Percentiles rank a stretch among this genome's conserved stretches.
These are phyloP conservation scores for Coelastrella sp. DNA, from an alignment of 139 green algal species.

Conservation along the genomic window DNA sequence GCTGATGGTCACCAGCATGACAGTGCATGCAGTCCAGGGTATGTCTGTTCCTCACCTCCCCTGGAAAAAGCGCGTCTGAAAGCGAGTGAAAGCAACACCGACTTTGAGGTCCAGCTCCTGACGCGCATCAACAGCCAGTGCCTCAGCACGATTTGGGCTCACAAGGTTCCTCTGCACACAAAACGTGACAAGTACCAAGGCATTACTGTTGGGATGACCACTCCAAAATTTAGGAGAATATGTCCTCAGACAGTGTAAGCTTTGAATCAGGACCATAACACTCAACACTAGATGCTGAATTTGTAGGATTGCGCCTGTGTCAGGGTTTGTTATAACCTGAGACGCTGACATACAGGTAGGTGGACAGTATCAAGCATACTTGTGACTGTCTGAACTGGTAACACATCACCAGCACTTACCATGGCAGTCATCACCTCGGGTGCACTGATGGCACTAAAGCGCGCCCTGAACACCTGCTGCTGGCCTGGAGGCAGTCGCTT, in stretches of 20 bases:
- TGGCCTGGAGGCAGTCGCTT: conserved; percentile 23
- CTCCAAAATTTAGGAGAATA: too few species aligned
- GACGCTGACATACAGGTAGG: too few species aligned
- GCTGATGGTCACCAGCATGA: too few species aligned
- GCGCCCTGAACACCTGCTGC: conserved; percentile 72
- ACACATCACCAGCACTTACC: conserved; percentile 51
- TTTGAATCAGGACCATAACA: too few species aligned
- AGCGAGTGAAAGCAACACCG: conserved; percentile 89
- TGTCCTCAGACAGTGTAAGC: too few species aligned
- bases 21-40: too few species aligned
- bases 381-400: neutral
- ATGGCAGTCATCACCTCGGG: conserved; percentile 85
- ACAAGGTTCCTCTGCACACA: conserved; percentile 68
- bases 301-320: too few species aligned
- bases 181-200: neutral
- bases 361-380: too few species aligned
- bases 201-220: neutral
- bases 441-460: conserved; percentile 85
- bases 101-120: conserved; percentile 83
- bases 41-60: conserved; percentile 29
- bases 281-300: too few species aligned
- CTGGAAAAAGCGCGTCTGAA: conserved; percentile 75
- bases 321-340: too few species aligned
- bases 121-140: conserved; percentile 86
- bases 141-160: conserved; percentile 82